Base-by-base conservation (phyloP, 495 filamentous ascomycete species). In the Cercophora newfieldiana region DNA sequence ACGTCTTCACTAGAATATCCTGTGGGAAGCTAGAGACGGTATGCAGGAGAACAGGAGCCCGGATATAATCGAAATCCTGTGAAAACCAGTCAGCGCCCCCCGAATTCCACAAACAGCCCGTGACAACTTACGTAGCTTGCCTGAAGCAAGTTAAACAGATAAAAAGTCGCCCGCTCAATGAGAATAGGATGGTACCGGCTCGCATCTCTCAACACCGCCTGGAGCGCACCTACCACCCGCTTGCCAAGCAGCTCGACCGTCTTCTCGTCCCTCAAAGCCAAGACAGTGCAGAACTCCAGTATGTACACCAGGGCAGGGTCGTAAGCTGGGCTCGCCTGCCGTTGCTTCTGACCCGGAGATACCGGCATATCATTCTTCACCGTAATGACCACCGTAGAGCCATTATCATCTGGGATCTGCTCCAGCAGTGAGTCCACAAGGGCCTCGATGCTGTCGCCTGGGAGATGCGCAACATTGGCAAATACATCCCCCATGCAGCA, bases 21-120 rank as follows among this genome's bases (percentile, higher is more conserved):
- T 90, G 88, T 33, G 93, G 86, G 73, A 97, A 93, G 64, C 88
- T 90, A 1, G 95, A 94, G 57, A 99, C 91, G 18, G 88, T 89
- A 77, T 99, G 95, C 2, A 99, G 83, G 6, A 98, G 85, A 28
- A 98, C 89, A n/a, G 95, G 96, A 1, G 93, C 89, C 37, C 93
- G 89, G 69, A 97, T 87, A 72, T 96, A 96, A 61, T 93, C 90
- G 71, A 95, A 90, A 60, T 97, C 89, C 90, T 93, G 65, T 4
- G n/a, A 26, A 33, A 37, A 56, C 12, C 37, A 44, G 66, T 80
- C 7, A 79, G 72, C 31, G 12, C 12, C 28, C 44, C 19, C 3
- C n/a, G n/a, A 28, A 8, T 14, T 26, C 16, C 21, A 8, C 1
- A 12, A 58, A 2, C 12, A 19, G 59, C 19, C 26, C n/a, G 16